Conservation (phyloP, 176 grass and related monocot genomes). For the Cocos nucifera region DNA sequence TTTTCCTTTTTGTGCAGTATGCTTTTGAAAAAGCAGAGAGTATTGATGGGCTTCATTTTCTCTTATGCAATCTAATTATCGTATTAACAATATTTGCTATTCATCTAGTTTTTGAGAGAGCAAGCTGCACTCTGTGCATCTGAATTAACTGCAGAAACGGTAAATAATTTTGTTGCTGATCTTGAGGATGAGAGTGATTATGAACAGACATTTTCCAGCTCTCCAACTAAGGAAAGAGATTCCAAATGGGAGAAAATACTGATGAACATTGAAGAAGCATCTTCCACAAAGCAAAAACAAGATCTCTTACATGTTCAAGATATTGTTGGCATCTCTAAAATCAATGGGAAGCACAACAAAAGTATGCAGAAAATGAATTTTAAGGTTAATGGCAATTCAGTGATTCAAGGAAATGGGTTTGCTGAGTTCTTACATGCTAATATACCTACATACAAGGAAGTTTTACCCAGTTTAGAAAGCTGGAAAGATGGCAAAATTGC, state of each 20-base stretch:
- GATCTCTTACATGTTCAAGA: slow-evolving; percentile 55
- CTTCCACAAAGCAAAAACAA: slow-evolving; percentile 30
- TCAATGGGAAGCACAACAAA: slow-evolving; percentile 68
- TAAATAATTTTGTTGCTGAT: slow-evolving; percentile 83
- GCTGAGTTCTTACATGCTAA: slow-evolving; percentile 38
- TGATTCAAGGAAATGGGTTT: slow-evolving; percentile 27
- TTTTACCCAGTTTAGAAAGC: slow-evolving; percentile 60
- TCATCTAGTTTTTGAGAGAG: slow-evolving; percentile 68
- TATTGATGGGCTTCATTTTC: no score
- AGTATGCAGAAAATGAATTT: slow-evolving; percentile 43
- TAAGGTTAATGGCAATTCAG: slow-evolving; percentile 71
- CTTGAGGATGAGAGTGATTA: slow-evolving; percentile 65
- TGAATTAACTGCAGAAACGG: slow-evolving; percentile 79
- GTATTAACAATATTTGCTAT: not conserved
- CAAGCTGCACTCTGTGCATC: slow-evolving; percentile 65
- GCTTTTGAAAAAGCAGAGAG: no score
- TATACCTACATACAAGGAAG: slow-evolving; percentile 41
- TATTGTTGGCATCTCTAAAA: slow-evolving; percentile 28
- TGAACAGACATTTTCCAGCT: slow-evolving; percentile 25
- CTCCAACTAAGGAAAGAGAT: slow-evolving; percentile 30
- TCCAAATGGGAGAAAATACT: slow-evolving; percentile 72
- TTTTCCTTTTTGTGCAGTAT: no score
- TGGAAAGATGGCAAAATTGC: slow-evolving; percentile 93
- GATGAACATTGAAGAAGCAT: slow-evolving; percentile 25
- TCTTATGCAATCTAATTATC: not conserved